Evolutionary conservation across 2,329 filamentous ascomycete species (phyloP).

Genomic region (Colletotrichum salicis): DNA sequence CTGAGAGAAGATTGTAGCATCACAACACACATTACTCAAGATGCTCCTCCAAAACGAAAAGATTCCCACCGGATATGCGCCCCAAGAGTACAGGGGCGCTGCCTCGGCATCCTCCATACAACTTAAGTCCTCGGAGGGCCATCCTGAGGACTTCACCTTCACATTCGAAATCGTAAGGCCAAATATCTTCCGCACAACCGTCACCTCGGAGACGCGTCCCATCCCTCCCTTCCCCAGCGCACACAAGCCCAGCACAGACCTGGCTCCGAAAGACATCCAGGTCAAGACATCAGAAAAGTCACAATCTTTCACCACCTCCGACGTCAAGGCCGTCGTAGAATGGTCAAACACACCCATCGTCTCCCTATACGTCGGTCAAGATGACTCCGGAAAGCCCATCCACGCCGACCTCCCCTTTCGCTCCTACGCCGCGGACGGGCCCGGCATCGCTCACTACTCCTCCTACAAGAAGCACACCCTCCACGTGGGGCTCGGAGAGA

Average conservation of each 20-base stretch:
- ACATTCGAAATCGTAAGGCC: constrained; percentile 70
- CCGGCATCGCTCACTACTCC: constrained; percentile 73
- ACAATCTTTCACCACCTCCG: constrained; percentile 45
- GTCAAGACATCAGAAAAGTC: constrained; percentile 44
- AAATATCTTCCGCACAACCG: constrained; percentile 75
- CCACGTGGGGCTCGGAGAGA: constrained; percentile 78
- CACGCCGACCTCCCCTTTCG: constrained; percentile 72
- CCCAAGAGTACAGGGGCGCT: constrained; percentile 17
- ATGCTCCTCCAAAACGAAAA: constrained; percentile 34
- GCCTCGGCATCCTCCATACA: constrained; percentile 10
- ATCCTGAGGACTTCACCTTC: constrained; percentile 60
- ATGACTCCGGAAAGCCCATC: constrained; percentile 61
- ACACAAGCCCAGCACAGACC: constrained; percentile 46
- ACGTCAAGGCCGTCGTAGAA: constrained; percentile 61
- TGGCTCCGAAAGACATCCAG: constrained; percentile 28
- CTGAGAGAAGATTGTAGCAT: not conserved
- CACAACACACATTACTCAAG: not conserved
- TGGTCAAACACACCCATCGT: constrained; percentile 66
- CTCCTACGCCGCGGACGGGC: constrained; percentile 72
- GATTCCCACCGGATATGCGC: constrained; percentile 24
- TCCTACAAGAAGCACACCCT: constrained; percentile 70
- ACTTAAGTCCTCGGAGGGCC: constrained; percentile 24
- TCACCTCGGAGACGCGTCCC: constrained; percentile 69
- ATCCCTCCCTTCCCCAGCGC: constrained; percentile 74
- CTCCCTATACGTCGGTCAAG: constrained; percentile 62